Evolutionary conservation across 257 asterid species (phyloP), one percentile per base, ranked within the genome.

Genomic region (Plantago elongata): DNA sequence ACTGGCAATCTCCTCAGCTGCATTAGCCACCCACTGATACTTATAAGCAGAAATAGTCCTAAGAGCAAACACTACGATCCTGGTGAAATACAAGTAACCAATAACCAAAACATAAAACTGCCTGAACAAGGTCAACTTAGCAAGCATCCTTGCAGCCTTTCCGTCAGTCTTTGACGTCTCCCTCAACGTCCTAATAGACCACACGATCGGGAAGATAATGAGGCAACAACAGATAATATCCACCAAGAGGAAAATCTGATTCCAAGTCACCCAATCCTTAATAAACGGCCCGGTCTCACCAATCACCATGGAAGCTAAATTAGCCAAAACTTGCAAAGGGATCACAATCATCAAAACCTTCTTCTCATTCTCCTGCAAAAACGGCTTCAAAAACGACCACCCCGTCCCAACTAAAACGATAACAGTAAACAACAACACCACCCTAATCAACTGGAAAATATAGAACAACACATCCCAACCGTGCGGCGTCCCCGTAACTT

Each of bases 381-480:
- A 90, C 1, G 96, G 96, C 83, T 87, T 84, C 84, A 90, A 67
- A 57, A 90, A 87, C 51, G 95, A 90, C 97, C 97, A 90, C 42
- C 97, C 95, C 7, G 97, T 87, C 4, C 97, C 97, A 43, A 90
- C 83, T 83, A 87, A 65, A 54, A 90, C 83, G 46, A 90, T 87
- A 65, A 90, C 95, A 7, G 96, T 90, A 56, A 87, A 90, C 84
- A 90, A 72, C 80, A 90, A 71, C 46, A 87, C 84, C 47, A 87
- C 96, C 67, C 97, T 83, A 51, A 93, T 77, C 50, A 83, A 86
- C 88, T 89, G 99, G 70, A 93, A 93, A 49, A 89, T 77, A 79
- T 93, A 93, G 63, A 93, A 89, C 91, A 89, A 67, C 57, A 89
- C 96, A 80, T 93, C 96, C 97, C 99, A 93, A 43, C 96, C 99